phyloP scores from a whole-genome alignment of 176 grass and related monocot genomes.

The Otatea glauca region DNA sequence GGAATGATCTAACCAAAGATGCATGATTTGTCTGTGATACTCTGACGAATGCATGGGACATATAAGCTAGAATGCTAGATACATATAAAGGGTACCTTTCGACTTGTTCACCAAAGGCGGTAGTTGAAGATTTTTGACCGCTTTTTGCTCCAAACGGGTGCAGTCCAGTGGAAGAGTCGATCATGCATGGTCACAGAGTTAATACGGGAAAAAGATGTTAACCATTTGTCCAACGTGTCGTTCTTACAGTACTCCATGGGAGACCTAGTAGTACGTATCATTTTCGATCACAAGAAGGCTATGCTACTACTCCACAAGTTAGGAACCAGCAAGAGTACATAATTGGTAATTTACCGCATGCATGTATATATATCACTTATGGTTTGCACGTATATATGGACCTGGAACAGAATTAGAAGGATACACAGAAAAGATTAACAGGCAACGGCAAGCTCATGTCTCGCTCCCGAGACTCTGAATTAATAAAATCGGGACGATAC shows the following conservation, averaged over 20 bases:
- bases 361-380: no score
- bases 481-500: no score
- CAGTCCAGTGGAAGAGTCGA: neutral
- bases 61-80: no score
- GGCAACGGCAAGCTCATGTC: no score
- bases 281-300: neutral
- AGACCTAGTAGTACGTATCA: neutral
- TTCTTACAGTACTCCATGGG: neutral
- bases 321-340: neutral
- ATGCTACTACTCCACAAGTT: neutral
- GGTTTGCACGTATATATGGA: neutral
- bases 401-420: neutral
- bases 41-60: neutral
- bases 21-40: neutral
- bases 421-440: no score
- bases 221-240: neutral
- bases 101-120: neutral
- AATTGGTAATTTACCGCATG: neutral
- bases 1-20: neutral
- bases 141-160: neutral
- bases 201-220: neutral
- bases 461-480: no score
- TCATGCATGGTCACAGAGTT: neutral
- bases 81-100: neutral
- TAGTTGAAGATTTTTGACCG: neutral